phyloP scores from a whole-genome alignment of 2,329 filamentous ascomycete genomes.

The Orbilia brochopaga region DNA sequence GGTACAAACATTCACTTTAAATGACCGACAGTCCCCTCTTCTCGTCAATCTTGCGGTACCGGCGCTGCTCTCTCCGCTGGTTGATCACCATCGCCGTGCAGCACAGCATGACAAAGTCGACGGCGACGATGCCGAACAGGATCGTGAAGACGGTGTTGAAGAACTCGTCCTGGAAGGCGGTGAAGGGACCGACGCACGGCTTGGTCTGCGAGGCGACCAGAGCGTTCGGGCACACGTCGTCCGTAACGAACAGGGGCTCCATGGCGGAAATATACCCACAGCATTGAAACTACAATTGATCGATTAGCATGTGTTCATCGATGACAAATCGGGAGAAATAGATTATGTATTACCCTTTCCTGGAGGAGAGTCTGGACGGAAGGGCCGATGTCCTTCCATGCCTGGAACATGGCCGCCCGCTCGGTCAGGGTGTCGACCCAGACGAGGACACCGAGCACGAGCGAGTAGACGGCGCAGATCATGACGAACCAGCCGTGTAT shows the following conservation, averaged over 20 bases:
- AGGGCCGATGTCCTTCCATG: constrained; percentile 68
- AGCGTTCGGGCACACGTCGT: constrained; percentile 71
- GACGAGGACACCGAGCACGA: constrained; percentile 70
- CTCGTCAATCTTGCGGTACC: constrained; percentile 81
- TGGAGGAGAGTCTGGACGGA: constrained; percentile 73
- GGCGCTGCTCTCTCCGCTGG: constrained; percentile 77
- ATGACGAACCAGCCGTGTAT: constrained; percentile 70
- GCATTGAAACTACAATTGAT: constrained; percentile 70
- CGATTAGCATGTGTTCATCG: constrained; percentile 10
- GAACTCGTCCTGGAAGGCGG: constrained; percentile 72
- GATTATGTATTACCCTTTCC: constrained; percentile 64
- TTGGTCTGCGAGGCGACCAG: constrained; percentile 72
- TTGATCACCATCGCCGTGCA: constrained; percentile 77
- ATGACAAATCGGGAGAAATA: constrained; percentile 1
- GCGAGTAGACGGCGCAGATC: constrained; percentile 68
- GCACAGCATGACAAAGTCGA: constrained; percentile 72
- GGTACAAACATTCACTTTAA: constrained; percentile 55
- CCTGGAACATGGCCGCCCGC: constrained; percentile 66
- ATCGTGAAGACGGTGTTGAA: constrained; percentile 79
- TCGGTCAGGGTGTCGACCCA: constrained; percentile 77
- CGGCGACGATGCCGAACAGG: constrained; percentile 77
- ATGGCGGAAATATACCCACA: constrained; percentile 74
- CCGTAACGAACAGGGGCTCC: constrained; percentile 73
- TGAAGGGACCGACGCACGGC: constrained; percentile 73
- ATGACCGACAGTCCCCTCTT: constrained; percentile 69